Base-by-base conservation (phyloP, 2,329 filamentous ascomycete species). In the Ascochyta viciae-villosae region DNA sequence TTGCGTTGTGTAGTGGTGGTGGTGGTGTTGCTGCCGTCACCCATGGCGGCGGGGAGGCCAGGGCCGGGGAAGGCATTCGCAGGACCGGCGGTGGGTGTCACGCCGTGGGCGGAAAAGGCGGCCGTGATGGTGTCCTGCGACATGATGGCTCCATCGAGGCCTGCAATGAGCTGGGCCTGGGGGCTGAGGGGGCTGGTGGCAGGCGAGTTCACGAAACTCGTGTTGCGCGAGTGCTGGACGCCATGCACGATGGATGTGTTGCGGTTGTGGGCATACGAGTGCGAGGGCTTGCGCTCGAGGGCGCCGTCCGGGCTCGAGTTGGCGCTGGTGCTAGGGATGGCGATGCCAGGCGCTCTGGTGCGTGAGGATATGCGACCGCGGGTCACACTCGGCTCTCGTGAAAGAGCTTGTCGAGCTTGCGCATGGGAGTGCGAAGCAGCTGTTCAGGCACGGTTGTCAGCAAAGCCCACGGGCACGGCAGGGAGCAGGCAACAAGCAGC, bases 211-310 rank as follows among this genome's bases (percentile, higher is more conserved):
- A 88, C 87, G 70, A 89, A 87, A 78, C 93, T 97, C 67, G 92
- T 90, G 83, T 96, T 96, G 77, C 94, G 81, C 53, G 85, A 89
- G 77, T 99, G 95, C 75, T 96, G 93, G 65, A 96, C 88, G 70
- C 95, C 94, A 86, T 98, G 91, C 54, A 98, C 93, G 67, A 98
- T 97, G 44, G 94, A 98, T 0, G 94, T 96, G 79, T 99, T 92
- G 51, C 95, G 89, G 78, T 98, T 92, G 76, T 99, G 93, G 57
- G 91, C 91, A 81, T 98, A 89, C 15, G 54, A 57, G 34, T 53
- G 54, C 2, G 54, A 57, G 9, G 80, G 74, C 60, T 82, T 82
- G 60, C 82, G 77, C 61, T 85, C 82, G 55, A 80, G 64, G 33
- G 58, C 50, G 47, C 56, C 57, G 73, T 74, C 68, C 60, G 76